Conservation (phyloP, 225 moss, liverwort and hornwort genomes). For the Antitrichia curtipendula region DNA sequence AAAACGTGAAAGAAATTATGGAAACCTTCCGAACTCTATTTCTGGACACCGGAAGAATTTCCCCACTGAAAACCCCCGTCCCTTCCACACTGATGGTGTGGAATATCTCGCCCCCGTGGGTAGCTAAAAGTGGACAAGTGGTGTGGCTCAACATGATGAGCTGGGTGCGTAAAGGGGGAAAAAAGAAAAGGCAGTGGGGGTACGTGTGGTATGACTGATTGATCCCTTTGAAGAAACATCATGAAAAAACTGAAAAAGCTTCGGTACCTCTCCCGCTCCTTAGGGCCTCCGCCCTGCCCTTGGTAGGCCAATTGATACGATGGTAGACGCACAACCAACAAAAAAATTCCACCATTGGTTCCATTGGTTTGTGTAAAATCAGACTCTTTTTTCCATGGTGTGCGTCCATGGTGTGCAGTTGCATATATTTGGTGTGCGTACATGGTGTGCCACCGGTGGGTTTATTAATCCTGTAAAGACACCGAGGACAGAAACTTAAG, state of each 20-base stretch:
- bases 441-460: neutral
- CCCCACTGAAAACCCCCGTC: no score
- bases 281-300: neutral
- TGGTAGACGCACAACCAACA: no score
- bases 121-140: no score
- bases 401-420: neutral
- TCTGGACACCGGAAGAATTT: no score
- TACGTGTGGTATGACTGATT: no score
- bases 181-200: neutral
- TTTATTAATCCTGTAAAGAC: neutral
- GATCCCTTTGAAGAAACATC: neutral
- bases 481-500: accelerated
- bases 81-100: no score
- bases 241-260: no score
- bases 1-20: no score
- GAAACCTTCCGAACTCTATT: no score
- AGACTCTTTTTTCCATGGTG: neutral
- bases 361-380: neutral
- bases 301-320: no score
- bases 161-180: neutral
- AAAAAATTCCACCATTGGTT: neutral
- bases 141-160: neutral
- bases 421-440: neutral
- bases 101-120: neutral
- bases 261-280: neutral